Base-by-base conservation (phyloP, 2,329 filamentous ascomycete genomes). In the Xylaria sp. region DNA sequence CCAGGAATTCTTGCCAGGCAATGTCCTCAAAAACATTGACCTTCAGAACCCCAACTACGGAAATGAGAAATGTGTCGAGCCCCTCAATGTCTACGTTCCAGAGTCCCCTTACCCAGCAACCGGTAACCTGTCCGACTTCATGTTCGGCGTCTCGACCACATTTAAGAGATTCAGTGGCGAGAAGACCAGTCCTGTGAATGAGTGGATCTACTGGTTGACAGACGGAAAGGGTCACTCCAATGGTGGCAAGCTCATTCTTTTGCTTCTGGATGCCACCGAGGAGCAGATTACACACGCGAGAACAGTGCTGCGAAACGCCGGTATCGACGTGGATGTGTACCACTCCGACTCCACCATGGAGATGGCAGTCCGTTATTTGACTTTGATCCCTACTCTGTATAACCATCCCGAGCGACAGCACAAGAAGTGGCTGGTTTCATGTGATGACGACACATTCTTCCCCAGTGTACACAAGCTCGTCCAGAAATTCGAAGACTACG, bases 381-480 rank as follows among this genome's bases (percentile, higher is more conserved):
- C 84, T 0, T 81, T 89, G 1, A 83, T 88, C 1, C 86, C 86
- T 2, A 84, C 83, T 0, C 78, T 89, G 13, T 89, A 86, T 78
- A 83, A 84, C 61, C 86, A 88, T 71, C 81, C 80, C 2, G 84
- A 84, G 2, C 80, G 85, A 56, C 76, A 75, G 28, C 76, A 76
- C 36, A 87, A 85, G 78, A 88, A 86, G 72, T 91, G 89, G 89
- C 82, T 88, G 1, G 87, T 88, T 15, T 83, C 87, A 15, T 90
- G 89, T 75, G 88, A 91, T 72, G 89, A 91, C 72, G 89, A 91
- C 71, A 91, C 89, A 2, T 90, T 89, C 76, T 90, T 90, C 81
- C 84, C 86, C 5, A 89, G 85, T 66, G 88, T 90, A 77, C 81
- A 88, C 62, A 83, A 79, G 12, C 79, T 91, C 13, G 80, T 85